Evolutionary conservation across 1,284 basidiomycete genomes (phyloP).

Genomic region (Irpex sp.): DNA sequence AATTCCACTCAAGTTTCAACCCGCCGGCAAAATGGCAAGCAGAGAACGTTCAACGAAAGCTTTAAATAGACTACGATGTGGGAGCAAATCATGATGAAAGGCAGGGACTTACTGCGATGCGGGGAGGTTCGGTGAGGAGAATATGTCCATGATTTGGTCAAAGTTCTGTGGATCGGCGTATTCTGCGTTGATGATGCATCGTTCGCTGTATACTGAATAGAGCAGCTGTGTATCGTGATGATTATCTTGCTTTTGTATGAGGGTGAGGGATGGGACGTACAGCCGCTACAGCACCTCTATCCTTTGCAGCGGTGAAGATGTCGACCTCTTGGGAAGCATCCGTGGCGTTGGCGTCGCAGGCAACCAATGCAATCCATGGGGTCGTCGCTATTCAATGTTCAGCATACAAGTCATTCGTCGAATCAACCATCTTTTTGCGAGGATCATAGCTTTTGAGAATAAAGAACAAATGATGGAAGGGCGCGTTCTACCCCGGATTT

Average conservation of each 20-base stretch:
- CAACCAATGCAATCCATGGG: slow-evolving; percentile 87
- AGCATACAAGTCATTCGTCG: background rate
- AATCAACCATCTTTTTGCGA: background rate
- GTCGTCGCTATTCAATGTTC: slow-evolving; percentile 49
- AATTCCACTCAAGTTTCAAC: background rate
- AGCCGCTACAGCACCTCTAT: slow-evolving; percentile 76
- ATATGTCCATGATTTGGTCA: slow-evolving; percentile 79
- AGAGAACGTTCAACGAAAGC: background rate
- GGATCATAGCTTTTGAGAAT: background rate
- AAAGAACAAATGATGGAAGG: background rate
- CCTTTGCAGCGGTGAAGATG: slow-evolving; percentile 76
- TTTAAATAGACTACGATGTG: background rate
- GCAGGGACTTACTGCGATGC: slow-evolving; percentile 33
- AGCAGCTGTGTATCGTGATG: slow-evolving; percentile 47
- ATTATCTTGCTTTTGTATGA: background rate
- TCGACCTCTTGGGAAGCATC: slow-evolving; percentile 55
- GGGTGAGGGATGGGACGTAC: slow-evolving; percentile 35
- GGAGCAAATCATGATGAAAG: background rate
- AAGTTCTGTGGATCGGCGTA: slow-evolving; percentile 66
- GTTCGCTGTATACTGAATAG: slow-evolving; percentile 68
- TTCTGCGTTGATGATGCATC: slow-evolving; percentile 72
- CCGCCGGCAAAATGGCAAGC: background rate
- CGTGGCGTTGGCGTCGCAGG: slow-evolving; percentile 77
- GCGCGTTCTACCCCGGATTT: background rate
- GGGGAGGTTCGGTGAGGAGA: slow-evolving; percentile 53